Percentiles rank a stretch among this genome's conserved stretches.
Evolutionary conservation across 2,329 filamentous ascomycete species (phyloP).

Genomic region (Trichoderma oligosporum): DNA sequence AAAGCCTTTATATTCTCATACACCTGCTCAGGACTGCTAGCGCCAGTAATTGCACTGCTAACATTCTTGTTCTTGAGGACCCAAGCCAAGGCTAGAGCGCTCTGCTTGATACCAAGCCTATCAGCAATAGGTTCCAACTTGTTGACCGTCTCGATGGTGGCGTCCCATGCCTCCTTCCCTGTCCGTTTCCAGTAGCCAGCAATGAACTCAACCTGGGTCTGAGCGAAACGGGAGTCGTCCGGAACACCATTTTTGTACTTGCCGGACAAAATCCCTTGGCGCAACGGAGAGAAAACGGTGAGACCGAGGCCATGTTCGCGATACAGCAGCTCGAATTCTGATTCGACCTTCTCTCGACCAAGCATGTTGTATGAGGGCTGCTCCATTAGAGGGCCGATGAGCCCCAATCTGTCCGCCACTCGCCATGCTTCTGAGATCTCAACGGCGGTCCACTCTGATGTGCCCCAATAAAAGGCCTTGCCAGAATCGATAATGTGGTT

Average conservation of each 20-base stretch:
- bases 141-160: conserved; percentile 56
- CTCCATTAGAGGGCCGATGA: conserved; percentile 63
- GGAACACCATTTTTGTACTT: conserved; percentile 65
- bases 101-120: conserved; percentile 56
- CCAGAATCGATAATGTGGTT: conserved; percentile 66
- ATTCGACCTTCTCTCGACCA: conserved; percentile 58
- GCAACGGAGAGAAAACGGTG: conserved; percentile 60
- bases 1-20: conserved; percentile 57
- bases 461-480: conserved; percentile 69
- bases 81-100: conserved; percentile 58
- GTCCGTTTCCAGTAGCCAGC: conserved; percentile 50
- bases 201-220: conserved; percentile 54
- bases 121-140: conserved; percentile 61
- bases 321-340: conserved; percentile 59
- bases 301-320: conserved; percentile 57
- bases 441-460: conserved; percentile 63
- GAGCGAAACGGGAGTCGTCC: conserved; percentile 54
- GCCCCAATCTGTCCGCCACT: conserved; percentile 55
- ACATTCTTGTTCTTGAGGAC: conserved; percentile 59
- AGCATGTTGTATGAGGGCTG: conserved; percentile 66
- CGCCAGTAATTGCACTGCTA: conserved; percentile 58
- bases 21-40: conserved; percentile 55
- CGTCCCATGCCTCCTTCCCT: conserved; percentile 51
- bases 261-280: conserved; percentile 57
- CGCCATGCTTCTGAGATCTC: conserved; percentile 63